Evolutionary conservation across 495 filamentous ascomycete genomes (phyloP).

Genomic region (Talaromyces trachyspermus): DNA sequence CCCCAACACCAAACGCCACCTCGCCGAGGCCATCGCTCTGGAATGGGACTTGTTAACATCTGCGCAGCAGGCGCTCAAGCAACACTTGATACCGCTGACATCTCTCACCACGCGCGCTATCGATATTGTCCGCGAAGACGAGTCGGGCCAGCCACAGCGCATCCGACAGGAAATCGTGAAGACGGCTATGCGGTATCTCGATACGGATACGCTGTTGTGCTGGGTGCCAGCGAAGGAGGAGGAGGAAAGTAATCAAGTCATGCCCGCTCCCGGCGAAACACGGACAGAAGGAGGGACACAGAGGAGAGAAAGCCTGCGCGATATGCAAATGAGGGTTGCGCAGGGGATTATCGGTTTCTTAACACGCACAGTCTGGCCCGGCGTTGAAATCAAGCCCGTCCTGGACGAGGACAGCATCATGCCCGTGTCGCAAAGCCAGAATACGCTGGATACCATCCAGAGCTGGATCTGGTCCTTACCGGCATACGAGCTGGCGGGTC

Average conservation of each 20-base stretch:
- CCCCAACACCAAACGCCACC: conserved; percentile 65
- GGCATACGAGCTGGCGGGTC: conserved; percentile 71
- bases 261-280: conserved; percentile 20
- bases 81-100: conserved; percentile 86
- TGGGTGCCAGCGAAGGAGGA: conserved; percentile 62
- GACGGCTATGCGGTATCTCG: conserved; percentile 74
- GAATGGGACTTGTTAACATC: conserved; percentile 87
- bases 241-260: conserved; percentile 18
- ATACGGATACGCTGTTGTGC: conserved; percentile 92
- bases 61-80: conserved; percentile 65
- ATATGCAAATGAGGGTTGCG: conserved; percentile 61
- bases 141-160: conserved; percentile 28
- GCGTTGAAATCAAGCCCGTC: conserved; percentile 66
- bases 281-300: conserved; percentile 22
- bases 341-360: conserved; percentile 62
- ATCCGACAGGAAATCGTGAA: conserved; percentile 52
- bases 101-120: conserved; percentile 71
- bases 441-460: conserved; percentile 64
- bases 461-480: conserved; percentile 70
- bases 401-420: conserved; percentile 67
- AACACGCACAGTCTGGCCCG: conserved; percentile 74
- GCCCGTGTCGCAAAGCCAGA: conserved; percentile 59
- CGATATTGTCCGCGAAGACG: conserved; percentile 66
- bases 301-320: conserved; percentile 51
- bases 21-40: conserved; percentile 78